phyloP scores from a whole-genome alignment of 2,329 filamentous ascomycete species.

The Botrytis porri region DNA sequence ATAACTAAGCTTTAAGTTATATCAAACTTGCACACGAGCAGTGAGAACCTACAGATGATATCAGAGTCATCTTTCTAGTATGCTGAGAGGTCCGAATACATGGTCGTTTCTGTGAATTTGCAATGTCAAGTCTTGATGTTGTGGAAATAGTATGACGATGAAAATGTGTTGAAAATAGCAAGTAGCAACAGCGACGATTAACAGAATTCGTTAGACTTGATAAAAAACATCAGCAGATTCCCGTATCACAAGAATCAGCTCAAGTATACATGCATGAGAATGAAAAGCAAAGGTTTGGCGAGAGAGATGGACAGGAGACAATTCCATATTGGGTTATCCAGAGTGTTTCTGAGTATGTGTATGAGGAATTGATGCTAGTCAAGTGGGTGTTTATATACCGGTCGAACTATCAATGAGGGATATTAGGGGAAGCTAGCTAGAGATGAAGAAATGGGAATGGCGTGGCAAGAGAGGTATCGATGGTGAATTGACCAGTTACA shows the following conservation, averaged over 20 bases:
- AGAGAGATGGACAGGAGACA: background rate
- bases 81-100: background rate
- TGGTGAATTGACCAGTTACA: background rate
- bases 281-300: background rate
- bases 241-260: accelerated
- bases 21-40: background rate
- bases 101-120: background rate
- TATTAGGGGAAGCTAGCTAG: background rate
- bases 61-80: no score
- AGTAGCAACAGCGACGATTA: background rate
- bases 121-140: background rate
- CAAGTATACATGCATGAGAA: background rate
- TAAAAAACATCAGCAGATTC: background rate
- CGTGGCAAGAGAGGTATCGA: accelerated
- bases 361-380: background rate
- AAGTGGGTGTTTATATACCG: background rate
- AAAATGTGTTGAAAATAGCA: background rate
- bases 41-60: no score
- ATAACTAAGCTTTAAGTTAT: background rate
- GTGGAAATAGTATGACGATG: background rate
- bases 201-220: accelerated
- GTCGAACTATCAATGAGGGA: background rate
- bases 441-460: background rate
- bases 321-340: background rate
- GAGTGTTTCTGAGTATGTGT: accelerated